phyloP scores from a whole-genome alignment of 1,284 basidiomycete genomes.

The Rhizopogon hawkerae region DNA sequence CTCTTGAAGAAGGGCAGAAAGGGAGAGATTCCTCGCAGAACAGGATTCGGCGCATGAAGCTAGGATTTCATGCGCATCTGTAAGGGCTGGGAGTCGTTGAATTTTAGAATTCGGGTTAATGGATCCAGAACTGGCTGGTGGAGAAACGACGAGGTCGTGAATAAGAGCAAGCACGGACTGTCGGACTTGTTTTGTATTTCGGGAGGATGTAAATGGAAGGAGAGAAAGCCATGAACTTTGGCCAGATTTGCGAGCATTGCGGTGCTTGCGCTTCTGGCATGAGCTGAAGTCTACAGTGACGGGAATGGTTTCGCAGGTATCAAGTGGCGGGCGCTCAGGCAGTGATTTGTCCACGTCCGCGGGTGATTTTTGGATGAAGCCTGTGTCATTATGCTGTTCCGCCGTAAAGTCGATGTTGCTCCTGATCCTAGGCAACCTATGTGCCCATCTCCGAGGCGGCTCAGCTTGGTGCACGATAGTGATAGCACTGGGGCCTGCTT shows the following conservation, averaged over 20 bases:
- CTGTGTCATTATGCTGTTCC: neutral
- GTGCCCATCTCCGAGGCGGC: neutral
- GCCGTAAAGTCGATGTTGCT: neutral
- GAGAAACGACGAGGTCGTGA: constrained; percentile 35
- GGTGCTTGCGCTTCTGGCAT: neutral
- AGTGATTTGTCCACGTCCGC: neutral
- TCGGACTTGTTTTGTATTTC: constrained; percentile 32
- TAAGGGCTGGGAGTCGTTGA: neutral
- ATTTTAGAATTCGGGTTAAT: neutral
- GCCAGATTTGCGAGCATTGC: neutral
- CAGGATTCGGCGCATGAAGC: constrained; percentile 40
- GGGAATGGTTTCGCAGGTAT: neutral
- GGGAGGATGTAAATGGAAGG: constrained; percentile 26
- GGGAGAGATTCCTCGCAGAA: constrained; percentile 30
- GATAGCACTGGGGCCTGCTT: neutral
- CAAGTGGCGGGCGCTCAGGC: neutral
- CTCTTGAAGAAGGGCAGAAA: constrained; percentile 50
- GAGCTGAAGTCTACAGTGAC: too few species aligned
- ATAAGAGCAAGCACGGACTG: constrained; percentile 37
- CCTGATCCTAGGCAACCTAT: neutral
- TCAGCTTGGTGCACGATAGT: neutral
- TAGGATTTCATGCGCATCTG: constrained; percentile 27
- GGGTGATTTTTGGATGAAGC: neutral
- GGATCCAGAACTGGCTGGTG: constrained; percentile 11
- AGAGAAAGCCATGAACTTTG: constrained; percentile 21